Conservation (phyloP, 202 grass and related monocot genomes). For the Musa balbisiana region DNA sequence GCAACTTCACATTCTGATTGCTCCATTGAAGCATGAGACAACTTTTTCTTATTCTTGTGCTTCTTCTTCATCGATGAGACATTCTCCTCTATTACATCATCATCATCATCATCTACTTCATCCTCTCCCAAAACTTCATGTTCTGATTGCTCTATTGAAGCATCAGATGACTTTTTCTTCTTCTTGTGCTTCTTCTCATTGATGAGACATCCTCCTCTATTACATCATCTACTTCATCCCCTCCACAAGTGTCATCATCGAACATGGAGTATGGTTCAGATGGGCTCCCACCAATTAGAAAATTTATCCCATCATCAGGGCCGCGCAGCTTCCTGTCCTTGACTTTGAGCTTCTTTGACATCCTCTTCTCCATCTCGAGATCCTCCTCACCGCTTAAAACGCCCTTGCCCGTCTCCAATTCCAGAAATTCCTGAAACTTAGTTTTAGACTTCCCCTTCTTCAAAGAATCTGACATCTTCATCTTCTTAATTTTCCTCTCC, state of each 20-base stretch:
- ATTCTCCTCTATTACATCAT: not conserved
- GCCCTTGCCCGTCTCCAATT: slow-evolving; percentile 54
- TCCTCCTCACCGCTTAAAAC: slow-evolving; percentile 47
- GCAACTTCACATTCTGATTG: not conserved
- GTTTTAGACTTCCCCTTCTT: slow-evolving; percentile 54
- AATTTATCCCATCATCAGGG: slow-evolving; percentile 63
- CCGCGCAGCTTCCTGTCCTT: slow-evolving; percentile 58
- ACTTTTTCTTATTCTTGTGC: slow-evolving; percentile 8
- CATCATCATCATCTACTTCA: not conserved
- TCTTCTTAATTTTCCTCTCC: slow-evolving; percentile 35
- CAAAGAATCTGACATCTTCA: slow-evolving; percentile 11
- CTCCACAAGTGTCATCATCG: slow-evolving; percentile 18
- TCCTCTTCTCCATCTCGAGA: slow-evolving; percentile 60
- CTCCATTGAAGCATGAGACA: not conserved
- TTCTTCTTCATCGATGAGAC: not conserved
- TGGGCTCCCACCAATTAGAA: slow-evolving; percentile 45
- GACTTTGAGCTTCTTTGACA: slow-evolving; percentile 78
- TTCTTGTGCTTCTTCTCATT: not conserved
- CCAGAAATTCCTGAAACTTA: slow-evolving; percentile 66
- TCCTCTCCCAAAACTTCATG: not conserved
- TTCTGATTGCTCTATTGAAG: not conserved
- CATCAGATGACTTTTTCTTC: slow-evolving; percentile 9
- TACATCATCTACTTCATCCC: not conserved
- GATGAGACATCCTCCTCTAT: not conserved
- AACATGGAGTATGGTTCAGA: slow-evolving; percentile 34